These are phyloP conservation scores for Monosiga brevicollis DNA, from an alignment of 78 protist genomes.

Conservation along the genomic window DNA sequence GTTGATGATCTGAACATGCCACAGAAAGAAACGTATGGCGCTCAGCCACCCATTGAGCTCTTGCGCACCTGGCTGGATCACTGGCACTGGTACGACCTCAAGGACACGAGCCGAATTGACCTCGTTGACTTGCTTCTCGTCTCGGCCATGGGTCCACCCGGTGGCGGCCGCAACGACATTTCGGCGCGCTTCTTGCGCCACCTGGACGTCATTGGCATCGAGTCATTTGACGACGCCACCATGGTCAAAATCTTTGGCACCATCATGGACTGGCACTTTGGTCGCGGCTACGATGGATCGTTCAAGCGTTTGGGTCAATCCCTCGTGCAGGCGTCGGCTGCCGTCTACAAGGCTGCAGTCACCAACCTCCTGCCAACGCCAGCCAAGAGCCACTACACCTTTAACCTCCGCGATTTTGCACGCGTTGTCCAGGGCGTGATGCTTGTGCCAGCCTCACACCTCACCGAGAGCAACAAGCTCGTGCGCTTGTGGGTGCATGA, in stretches of 20 bases:
- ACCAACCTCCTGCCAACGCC: constrained; percentile 62
- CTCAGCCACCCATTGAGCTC: constrained; percentile 70
- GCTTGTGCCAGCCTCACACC: not conserved
- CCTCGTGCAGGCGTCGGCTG: not conserved
- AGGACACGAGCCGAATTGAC: not conserved
- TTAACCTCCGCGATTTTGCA: constrained; percentile 70
- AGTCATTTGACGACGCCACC: constrained; percentile 24
- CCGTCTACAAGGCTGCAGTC: not conserved
- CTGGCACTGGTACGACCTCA: constrained; percentile 61
- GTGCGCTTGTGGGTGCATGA: constrained; percentile 39
- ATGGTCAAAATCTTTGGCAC: constrained; percentile 41
- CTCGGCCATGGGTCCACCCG: constrained; percentile 83
- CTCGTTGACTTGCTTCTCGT: constrained; percentile 47
- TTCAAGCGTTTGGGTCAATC: not conserved
- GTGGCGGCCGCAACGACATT: constrained; percentile 62
- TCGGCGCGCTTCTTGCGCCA: constrained; percentile 56
- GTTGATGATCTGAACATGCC: constrained; percentile 77
- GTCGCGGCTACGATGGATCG: not conserved
- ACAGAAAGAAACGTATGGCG: constrained; percentile 33
- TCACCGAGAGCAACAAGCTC: not conserved
- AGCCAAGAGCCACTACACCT: constrained; percentile 67
- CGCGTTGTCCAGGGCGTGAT: constrained; percentile 67
- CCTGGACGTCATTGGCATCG: constrained; percentile 22
- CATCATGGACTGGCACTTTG: constrained; percentile 13
- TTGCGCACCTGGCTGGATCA: constrained; percentile 66